phyloP scores from a whole-genome alignment of 2,329 filamentous ascomycete species.

The Cladophialophora exuberans region DNA sequence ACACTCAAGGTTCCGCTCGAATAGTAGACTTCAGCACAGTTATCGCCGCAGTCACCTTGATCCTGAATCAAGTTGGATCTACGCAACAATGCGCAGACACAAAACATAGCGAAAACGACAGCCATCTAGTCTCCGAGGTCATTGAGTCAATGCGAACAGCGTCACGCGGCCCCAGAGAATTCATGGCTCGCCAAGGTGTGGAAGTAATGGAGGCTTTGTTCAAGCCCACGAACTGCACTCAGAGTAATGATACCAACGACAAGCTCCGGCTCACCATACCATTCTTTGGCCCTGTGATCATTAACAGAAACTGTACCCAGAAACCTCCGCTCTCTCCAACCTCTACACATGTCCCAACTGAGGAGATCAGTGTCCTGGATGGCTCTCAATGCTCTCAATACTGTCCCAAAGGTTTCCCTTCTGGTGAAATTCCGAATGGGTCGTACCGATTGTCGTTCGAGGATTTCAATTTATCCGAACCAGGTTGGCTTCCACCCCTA shows the following conservation, averaged over 20 bases:
- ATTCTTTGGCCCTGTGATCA: slow-evolving; percentile 6
- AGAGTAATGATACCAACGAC: not conserved
- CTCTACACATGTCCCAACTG: too few relatives aligned
- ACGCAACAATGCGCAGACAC: not conserved
- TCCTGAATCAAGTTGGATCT: slow-evolving; percentile 6
- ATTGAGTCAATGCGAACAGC: slow-evolving; percentile 10
- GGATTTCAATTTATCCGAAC: not conserved
- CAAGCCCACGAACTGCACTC: not conserved
- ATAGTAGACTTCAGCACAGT: slow-evolving; percentile 12
- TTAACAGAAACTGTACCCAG: not conserved
- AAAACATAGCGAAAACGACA: not conserved
- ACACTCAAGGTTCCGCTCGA: slow-evolving; percentile 3
- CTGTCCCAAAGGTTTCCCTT: not conserved
- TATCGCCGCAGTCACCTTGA: not conserved
- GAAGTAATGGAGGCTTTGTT: slow-evolving; percentile 7
- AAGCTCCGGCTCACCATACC: slow-evolving; percentile 6
- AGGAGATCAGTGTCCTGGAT: not conserved
- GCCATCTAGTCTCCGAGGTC: not conserved
- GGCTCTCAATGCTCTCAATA: not conserved
- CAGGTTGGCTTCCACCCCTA: slow-evolving; percentile 10
- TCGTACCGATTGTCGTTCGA: slow-evolving; percentile 9
- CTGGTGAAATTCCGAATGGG: too few relatives aligned
- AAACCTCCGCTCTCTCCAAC: not conserved
- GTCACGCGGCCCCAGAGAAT: slow-evolving; percentile 1
- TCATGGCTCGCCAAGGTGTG: slow-evolving; percentile 12